These are phyloP conservation scores for Mikania micrantha DNA, from an alignment of 129 eudicot species.

Conservation along the genomic window DNA sequence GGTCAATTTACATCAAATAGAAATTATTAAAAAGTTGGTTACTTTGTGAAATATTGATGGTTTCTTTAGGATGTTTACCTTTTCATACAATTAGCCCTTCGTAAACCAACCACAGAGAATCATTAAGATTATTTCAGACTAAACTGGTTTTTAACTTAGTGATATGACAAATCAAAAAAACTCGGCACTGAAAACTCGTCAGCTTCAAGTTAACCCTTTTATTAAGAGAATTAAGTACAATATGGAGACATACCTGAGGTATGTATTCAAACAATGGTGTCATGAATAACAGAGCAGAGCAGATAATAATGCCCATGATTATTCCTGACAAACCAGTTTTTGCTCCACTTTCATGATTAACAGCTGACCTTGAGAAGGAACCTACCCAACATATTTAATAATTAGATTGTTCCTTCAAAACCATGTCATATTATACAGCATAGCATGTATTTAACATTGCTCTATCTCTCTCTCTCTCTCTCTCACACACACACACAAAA, in stretches of 20 bases:
- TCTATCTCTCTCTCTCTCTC: too few relatives aligned
- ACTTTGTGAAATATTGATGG: neutral
- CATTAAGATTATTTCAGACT: slow-evolving; percentile 4
- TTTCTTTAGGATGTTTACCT: neutral
- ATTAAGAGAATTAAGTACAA: neutral
- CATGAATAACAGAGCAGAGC: slow-evolving; percentile 68
- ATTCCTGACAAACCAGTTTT: slow-evolving; percentile 93
- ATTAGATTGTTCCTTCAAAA: neutral
- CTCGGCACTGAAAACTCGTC: neutral
- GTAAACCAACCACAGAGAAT: neutral
- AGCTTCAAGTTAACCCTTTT: neutral
- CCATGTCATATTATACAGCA: slow-evolving; percentile 9
- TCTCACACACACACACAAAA: too few relatives aligned
- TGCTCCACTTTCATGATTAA: slow-evolving; percentile 97
- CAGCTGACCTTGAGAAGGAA: slow-evolving; percentile 97
- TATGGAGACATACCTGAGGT: slow-evolving; percentile 62
- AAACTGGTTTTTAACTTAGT: neutral
- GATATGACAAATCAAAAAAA: neutral
- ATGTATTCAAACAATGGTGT: slow-evolving; percentile 86
- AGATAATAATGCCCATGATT: slow-evolving; percentile 74
- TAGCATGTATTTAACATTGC: neutral
- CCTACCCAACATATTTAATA: slow-evolving; percentile 44
- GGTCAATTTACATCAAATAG: neutral
- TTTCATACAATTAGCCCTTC: neutral
- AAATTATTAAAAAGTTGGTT: neutral